phyloP scores from a whole-genome alignment of 1,284 basidiomycete species.

The Cystobasidium slooffiae region DNA sequence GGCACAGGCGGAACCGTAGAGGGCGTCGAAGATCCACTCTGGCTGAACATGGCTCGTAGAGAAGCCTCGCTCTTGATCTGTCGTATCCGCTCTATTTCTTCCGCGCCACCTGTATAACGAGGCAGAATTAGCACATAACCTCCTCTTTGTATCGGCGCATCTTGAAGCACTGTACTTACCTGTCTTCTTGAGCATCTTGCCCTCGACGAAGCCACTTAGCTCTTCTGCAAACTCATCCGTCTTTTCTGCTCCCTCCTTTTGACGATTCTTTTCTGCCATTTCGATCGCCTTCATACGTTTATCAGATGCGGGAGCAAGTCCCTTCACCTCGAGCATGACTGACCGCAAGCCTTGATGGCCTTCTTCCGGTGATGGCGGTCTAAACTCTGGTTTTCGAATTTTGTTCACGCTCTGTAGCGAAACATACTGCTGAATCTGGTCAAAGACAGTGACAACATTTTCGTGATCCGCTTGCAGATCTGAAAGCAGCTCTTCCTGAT shows the following conservation, averaged over 20 bases:
- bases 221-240: slow-evolving; percentile 82
- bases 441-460: slow-evolving; percentile 79
- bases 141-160: too few species aligned
- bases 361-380: slow-evolving; percentile 60
- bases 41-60: slow-evolving; percentile 78
- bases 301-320: slow-evolving; percentile 75
- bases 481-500: slow-evolving; percentile 85
- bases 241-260: slow-evolving; percentile 70
- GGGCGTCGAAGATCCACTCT: background rate
- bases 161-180: slow-evolving; percentile 58
- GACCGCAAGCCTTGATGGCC: slow-evolving; percentile 67
- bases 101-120: slow-evolving; percentile 65
- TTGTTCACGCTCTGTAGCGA: slow-evolving; percentile 36
- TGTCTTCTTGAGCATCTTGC: slow-evolving; percentile 87
- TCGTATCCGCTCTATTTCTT: slow-evolving; percentile 83
- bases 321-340: slow-evolving; percentile 84
- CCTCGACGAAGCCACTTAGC: slow-evolving; percentile 76
- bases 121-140: too few species aligned
- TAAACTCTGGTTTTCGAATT: slow-evolving; percentile 58
- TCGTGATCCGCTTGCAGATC: slow-evolving; percentile 92
- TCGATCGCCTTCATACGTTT: slow-evolving; percentile 84
- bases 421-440: slow-evolving; percentile 64
- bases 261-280: slow-evolving; percentile 75
- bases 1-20: slow-evolving; percentile 1
- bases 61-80: slow-evolving; percentile 80